Evolutionary conservation across 805 yeast genomes (phyloP), one percentile per base, ranked within the genome.

Genomic region (Maudiozyma saulgeensis): DNA sequence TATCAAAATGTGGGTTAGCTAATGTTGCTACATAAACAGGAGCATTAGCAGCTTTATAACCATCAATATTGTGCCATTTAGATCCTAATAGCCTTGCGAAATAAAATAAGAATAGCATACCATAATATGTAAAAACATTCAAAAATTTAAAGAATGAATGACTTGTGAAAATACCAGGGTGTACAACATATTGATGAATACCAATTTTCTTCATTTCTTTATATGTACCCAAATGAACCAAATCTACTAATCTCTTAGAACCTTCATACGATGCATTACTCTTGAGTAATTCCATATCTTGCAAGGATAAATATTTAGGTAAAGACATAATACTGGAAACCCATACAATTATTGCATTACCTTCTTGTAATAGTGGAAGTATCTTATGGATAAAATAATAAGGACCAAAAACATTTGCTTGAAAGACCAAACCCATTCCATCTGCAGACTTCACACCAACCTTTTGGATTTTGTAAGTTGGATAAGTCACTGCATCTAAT

Each of bases 401-500:
- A 2, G 98, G 98, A 0, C 96, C 96, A 68, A 93, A 87, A n/a
- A 91, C 96, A 62, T 93, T 93, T 5, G 93, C 95, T 67, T 93
- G 96, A 70, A 91, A 93, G 4, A 89, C 88, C 31, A 85, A 69
- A 1, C 98, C 97, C 72, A 91, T 57, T 0, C 79, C 89, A 66
- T 93, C 99, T 18, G 60, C 64, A 1, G 96, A 79, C 59, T 77
- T 80, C 25, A 82, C 81, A 4, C 97, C 96, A 16, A 79, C 74
- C 50, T 77, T 74, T 71, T 93, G 98, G 38, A 84, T 75, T 67
- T 91, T 89, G 68, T 86, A 90, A 1, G 81, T 80, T 8, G 96
- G 97, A 51, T 77, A 80, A 0, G 98, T 93, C n/a, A 84, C 91
- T 2, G 93, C 93, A 44, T 79, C 78, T 28, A 88, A 67, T 4